Percentiles rank a stretch among this genome's conserved stretches.
Evolutionary conservation across 768 basidiomycete genomes (phyloP).

Genomic region (Termitomyces sp.): DNA sequence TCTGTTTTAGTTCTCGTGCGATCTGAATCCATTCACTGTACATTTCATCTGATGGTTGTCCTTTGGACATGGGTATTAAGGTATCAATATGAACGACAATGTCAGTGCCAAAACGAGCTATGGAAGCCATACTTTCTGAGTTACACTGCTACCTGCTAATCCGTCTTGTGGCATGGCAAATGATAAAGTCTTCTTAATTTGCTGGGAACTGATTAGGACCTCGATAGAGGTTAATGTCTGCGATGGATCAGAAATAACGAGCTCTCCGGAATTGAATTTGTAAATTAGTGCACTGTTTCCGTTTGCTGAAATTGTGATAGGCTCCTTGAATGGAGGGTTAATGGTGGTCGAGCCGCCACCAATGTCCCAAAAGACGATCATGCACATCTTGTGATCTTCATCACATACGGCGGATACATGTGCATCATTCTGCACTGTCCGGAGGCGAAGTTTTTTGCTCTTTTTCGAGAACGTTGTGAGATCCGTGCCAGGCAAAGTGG

Average conservation of each 20-base stretch:
- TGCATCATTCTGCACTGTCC: conserved; percentile 45
- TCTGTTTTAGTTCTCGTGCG: conserved; percentile 20
- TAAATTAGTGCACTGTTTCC: conserved; percentile 47
- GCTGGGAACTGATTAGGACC: conserved; percentile 33
- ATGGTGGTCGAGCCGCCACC: conserved; percentile 44
- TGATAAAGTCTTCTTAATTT: conserved; percentile 26
- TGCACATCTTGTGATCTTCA: conserved; percentile 33
- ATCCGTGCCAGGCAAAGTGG: conserved; percentile 51
- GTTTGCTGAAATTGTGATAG: conserved; percentile 35
- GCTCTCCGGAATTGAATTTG: conserved; percentile 34
- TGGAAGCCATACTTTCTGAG: conserved; percentile 15
- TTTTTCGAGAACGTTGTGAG: conserved; percentile 38
- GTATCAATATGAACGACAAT: background rate
- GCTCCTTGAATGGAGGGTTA: conserved; percentile 18
- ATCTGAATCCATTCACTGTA: conserved; percentile 7
- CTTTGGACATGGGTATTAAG: background rate
- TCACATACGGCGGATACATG: conserved; percentile 53
- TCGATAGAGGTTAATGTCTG: conserved; percentile 42
- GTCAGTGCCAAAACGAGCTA: background rate
- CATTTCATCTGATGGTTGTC: background rate
- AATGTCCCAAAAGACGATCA: conserved; percentile 58
- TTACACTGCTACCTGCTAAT: conserved; percentile 48
- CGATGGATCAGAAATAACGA: conserved; percentile 67
- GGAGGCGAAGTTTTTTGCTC: conserved; percentile 27
- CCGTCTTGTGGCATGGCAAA: conserved; percentile 49